phyloP scores from a whole-genome alignment of 768 basidiomycete species.

The Tylopilus felleus region DNA sequence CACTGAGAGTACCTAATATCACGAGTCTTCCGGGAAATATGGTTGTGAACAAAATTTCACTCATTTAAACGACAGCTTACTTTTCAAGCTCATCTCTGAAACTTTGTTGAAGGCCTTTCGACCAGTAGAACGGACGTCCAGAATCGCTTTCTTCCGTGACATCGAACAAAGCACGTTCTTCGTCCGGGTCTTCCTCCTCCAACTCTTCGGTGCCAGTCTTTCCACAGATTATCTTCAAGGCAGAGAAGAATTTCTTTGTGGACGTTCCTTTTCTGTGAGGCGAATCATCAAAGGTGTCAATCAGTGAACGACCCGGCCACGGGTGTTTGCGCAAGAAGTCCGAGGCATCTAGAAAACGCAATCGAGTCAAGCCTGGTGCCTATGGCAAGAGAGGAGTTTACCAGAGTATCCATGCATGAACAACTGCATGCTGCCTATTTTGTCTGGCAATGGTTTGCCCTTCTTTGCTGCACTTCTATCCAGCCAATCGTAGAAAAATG shows the following conservation, averaged over 20 bases:
- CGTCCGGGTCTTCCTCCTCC: slow-evolving; percentile 72
- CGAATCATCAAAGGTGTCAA: slow-evolving; percentile 84
- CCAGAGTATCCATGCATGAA: slow-evolving; percentile 85
- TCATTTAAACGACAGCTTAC: slow-evolving; percentile 37
- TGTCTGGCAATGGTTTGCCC: slow-evolving; percentile 78
- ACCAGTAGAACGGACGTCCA: slow-evolving; percentile 79
- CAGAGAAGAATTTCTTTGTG: slow-evolving; percentile 63
- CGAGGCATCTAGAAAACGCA: slow-evolving; percentile 62
- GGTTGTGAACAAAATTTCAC: slow-evolving; percentile 2
- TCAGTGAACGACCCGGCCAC: slow-evolving; percentile 81
- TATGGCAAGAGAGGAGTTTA: slow-evolving; percentile 17
- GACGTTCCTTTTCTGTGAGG: slow-evolving; percentile 69
- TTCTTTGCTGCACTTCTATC: slow-evolving; percentile 81
- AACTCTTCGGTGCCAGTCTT: slow-evolving; percentile 75
- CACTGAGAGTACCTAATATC: slow-evolving; percentile 57
- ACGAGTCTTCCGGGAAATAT: slow-evolving; percentile 56
- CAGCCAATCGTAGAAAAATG: slow-evolving; percentile 92
- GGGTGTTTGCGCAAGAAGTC: slow-evolving; percentile 84
- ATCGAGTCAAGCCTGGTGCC: background rate
- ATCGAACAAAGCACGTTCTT: slow-evolving; percentile 67
- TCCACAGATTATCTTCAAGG: slow-evolving; percentile 81
- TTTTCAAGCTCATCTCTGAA: slow-evolving; percentile 90
- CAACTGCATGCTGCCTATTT: slow-evolving; percentile 88
- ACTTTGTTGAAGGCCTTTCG: slow-evolving; percentile 66
- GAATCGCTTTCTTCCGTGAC: slow-evolving; percentile 54